Conservation (phyloP, 768 basidiomycete species). For the Tremella mesenterica region DNA sequence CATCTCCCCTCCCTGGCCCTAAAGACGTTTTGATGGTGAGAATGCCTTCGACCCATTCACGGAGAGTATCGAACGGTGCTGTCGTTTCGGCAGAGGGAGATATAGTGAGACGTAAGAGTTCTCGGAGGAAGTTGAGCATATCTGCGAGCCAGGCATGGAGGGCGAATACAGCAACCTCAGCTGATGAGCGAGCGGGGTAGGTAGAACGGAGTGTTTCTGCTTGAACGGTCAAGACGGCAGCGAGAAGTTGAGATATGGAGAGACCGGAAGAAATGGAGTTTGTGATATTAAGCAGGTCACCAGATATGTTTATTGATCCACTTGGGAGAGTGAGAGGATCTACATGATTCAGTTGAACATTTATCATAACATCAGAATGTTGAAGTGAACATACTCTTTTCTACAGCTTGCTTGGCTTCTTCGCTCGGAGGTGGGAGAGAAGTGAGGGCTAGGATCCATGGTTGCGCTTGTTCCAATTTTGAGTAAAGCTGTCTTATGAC, state of each 20-base stretch:
- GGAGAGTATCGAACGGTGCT: slow-evolving; percentile 18
- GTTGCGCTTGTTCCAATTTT: slow-evolving; percentile 29
- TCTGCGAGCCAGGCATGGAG: slow-evolving; percentile 19
- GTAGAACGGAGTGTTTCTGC: slow-evolving; percentile 22
- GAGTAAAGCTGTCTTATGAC: slow-evolving; percentile 17
- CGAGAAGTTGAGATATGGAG: slow-evolving; percentile 26
- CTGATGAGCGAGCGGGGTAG: slow-evolving; percentile 24
- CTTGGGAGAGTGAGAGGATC: slow-evolving; percentile 20
- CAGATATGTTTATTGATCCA: slow-evolving; percentile 19
- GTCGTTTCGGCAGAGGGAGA: slow-evolving; percentile 11
- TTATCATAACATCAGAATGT: not conserved
- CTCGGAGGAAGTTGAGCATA: slow-evolving; percentile 26
- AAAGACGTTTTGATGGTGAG: slow-evolving; percentile 12
- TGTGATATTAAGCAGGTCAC: slow-evolving; percentile 19
- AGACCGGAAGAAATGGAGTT: slow-evolving; percentile 23
- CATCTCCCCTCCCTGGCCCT: slow-evolving; percentile 22
- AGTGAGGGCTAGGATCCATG: slow-evolving; percentile 28
- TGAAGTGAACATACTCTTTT: slow-evolving; percentile 19
- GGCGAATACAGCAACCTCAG: slow-evolving; percentile 29
- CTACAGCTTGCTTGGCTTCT: slow-evolving; percentile 25
- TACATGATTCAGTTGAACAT: too few species aligned
- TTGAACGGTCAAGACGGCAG: slow-evolving; percentile 28
- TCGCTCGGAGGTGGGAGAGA: slow-evolving; percentile 24
- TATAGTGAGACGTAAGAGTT: slow-evolving; percentile 23
- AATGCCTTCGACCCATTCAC: slow-evolving; percentile 23